A percentile compares a stretch with the other conserved stretches of the same genome.
phyloP scores from a whole-genome alignment of 1,284 basidiomycete species.

The Albatrellus sp. region DNA sequence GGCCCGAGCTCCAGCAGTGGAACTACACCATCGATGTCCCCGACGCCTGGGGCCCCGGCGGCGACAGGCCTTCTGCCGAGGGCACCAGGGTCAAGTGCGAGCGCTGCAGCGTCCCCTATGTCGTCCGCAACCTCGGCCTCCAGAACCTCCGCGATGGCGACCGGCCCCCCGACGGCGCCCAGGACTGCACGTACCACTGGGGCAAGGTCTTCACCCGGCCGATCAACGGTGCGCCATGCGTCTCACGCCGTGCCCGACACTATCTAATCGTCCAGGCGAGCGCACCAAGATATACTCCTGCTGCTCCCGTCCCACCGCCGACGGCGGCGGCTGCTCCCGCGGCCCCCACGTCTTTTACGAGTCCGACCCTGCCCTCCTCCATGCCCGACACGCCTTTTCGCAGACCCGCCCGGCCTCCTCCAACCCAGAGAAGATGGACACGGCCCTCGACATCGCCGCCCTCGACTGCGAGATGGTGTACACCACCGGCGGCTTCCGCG shows the following conservation, averaged over 20 bases:
- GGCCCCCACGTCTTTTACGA: conserved; percentile 76
- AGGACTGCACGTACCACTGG: conserved; percentile 76
- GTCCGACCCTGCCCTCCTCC: conserved; percentile 53
- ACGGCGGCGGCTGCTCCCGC: conserved; percentile 50
- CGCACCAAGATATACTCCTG: conserved; percentile 53
- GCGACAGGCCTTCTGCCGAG: conserved; percentile 49
- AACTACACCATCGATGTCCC: conserved; percentile 67
- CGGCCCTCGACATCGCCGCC: conserved; percentile 61
- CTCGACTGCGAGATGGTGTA: conserved; percentile 92
- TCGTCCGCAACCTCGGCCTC: conserved; percentile 38
- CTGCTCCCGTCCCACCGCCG: conserved; percentile 44
- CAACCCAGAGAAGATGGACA: conserved; percentile 16
- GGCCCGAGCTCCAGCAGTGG: conserved; percentile 51
- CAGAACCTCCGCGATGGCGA: conserved; percentile 6
- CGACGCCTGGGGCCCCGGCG: conserved; percentile 33
- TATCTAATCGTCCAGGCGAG: conserved; percentile 35
- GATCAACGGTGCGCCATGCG: conserved; percentile 39
- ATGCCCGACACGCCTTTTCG: conserved; percentile 67
- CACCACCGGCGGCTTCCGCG: conserved; percentile 77
- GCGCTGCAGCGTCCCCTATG: conserved; percentile 54
- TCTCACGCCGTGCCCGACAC: background rate
- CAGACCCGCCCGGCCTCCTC: conserved; percentile 10
- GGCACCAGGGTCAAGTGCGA: conserved; percentile 66
- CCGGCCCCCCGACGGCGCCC: conserved; percentile 26
- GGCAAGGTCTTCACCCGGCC: conserved; percentile 52